A percentile compares a stretch with the other conserved stretches of the same genome.
phyloP scores from a whole-genome alignment of 2,329 filamentous ascomycete genomes.

The Colletotrichum tabaci region DNA sequence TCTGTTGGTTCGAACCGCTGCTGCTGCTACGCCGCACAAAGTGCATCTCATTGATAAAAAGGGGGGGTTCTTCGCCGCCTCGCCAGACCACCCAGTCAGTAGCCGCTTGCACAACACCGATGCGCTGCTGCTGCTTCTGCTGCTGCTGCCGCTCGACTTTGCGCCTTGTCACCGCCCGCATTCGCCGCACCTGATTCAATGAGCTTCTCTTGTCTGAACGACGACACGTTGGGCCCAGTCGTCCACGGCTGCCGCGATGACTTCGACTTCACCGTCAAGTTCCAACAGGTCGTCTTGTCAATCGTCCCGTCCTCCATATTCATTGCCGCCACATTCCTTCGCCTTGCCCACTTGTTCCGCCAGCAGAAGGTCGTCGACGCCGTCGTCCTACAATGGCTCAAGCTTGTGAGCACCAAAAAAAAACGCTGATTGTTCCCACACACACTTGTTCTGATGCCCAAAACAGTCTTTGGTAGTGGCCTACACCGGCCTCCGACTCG shows the following conservation, averaged over 20 bases:
- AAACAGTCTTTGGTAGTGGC: constrained; percentile 9
- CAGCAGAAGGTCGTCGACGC: constrained; percentile 54
- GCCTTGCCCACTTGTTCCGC: constrained; percentile 51
- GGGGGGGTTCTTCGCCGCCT: background rate
- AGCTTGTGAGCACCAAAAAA: constrained; percentile 15
- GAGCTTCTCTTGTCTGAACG: constrained; percentile 45
- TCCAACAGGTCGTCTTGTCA: constrained; percentile 63
- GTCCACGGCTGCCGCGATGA: constrained; percentile 63
- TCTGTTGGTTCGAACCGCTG: background rate
- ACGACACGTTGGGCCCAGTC: constrained; percentile 58
- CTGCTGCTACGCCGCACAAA: background rate
- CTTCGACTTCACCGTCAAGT: constrained; percentile 67
- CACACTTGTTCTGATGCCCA: background rate
- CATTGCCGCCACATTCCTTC: constrained; percentile 51
- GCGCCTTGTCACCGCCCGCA: background rate
- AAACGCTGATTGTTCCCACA: background rate
- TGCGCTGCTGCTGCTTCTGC: background rate
- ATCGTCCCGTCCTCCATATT: constrained; percentile 60
- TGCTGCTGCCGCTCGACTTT: background rate
- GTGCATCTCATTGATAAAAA: background rate
- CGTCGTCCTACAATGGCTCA: constrained; percentile 49
- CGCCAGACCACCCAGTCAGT: background rate
- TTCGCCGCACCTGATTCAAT: background rate
- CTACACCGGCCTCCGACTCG: constrained; percentile 15
- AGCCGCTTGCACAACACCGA: background rate